A percentile compares a stretch with the other conserved stretches of the same genome.
These are phyloP conservation scores for Kandelia obovata DNA, from an alignment of 345 rosid genomes.

Conservation along the genomic window DNA sequence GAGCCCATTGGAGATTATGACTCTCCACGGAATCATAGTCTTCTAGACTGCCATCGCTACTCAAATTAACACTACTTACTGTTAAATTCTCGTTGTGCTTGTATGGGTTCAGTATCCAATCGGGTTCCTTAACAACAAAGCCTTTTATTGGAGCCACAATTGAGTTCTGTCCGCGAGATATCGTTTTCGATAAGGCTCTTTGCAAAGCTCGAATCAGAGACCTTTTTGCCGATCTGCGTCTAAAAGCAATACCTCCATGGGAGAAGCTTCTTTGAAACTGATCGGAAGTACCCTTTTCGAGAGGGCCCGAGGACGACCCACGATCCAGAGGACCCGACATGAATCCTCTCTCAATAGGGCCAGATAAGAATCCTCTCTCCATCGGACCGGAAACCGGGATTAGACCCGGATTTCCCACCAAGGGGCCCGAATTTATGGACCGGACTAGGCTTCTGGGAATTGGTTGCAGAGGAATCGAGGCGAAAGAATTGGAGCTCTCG, in stretches of 20 bases:
- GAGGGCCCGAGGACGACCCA: constrained; percentile 44
- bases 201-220: constrained; percentile 60
- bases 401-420: constrained; percentile 22
- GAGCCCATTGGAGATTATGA: constrained; percentile 86
- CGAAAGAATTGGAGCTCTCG: constrained; percentile 82
- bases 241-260: constrained; percentile 56
- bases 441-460: constrained; percentile 52
- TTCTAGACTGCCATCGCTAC: constrained; percentile 73
- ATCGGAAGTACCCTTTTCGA: constrained; percentile 47
- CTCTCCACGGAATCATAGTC: constrained; percentile 53
- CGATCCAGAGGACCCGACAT: constrained; percentile 91
- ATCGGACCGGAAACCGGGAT: constrained; percentile 62
- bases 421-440: constrained; percentile 48
- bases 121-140: constrained; percentile 51
- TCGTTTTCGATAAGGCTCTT: constrained; percentile 70
- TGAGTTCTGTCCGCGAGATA: constrained; percentile 69
- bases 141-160: constrained; percentile 73
- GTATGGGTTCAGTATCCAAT: constrained; percentile 57
- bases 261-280: constrained; percentile 81
- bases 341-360: constrained; percentile 85
- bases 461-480: constrained; percentile 88
- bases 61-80: constrained; percentile 53
- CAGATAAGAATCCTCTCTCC: constrained; percentile 76
- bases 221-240: constrained; percentile 50
- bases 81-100: constrained; percentile 62